Base-by-base conservation (phyloP, 805 yeast genomes). In the Myxozyma nipponensis region DNA sequence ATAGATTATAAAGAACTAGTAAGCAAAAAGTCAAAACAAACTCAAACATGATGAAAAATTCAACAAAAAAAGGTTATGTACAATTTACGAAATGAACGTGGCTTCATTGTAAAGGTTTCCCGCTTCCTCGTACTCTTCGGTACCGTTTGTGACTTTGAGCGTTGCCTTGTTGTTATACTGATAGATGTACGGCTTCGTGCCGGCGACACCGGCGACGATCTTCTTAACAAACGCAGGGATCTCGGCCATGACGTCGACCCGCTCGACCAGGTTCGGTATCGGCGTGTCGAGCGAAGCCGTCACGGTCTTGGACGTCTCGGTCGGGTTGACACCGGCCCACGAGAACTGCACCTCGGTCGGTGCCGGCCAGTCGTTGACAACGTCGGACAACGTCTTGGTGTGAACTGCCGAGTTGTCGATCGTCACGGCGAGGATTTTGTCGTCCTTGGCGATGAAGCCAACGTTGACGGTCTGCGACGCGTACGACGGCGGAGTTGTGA, bases 191-290 rank as follows among this genome's bases (percentile, higher is more conserved):
- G 98, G 98, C 66, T 84, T 86, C 24, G 98, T 83, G 44, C 98
- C 98, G 15, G 93, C 93, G 47, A 91, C 95, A 51, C 95, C 96
- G 56, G 90, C 81, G 41, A 87, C 98, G 52, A 93, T 85, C 62
- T 83, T 85, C 72, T 91, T 93, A 60, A 93, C 95, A 69, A 93
- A 89, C 57, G 80, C 83, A 24, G 98, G 98, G 52, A 93, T 83
- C 71, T 93, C 98, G 45, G 89, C 86, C 97, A 93, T 89, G 52
- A 93, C 98, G 70, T 93, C 98, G 51, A 93, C 90, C 66, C 98
- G 82, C 72, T 88, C 97, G 46, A 87, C 81, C 54, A 86, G 70
- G 41, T 75, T 72, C 17, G 67, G 66, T 59, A 91, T 75, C 21
- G 75, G 71, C 54, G 96, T 96, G 37, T 62, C 65, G 26, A 66